Percentiles rank a stretch among this genome's conserved stretches.
phyloP scores from a whole-genome alignment of 805 yeast genomes.

The Kluyveromyces siamensis region DNA sequence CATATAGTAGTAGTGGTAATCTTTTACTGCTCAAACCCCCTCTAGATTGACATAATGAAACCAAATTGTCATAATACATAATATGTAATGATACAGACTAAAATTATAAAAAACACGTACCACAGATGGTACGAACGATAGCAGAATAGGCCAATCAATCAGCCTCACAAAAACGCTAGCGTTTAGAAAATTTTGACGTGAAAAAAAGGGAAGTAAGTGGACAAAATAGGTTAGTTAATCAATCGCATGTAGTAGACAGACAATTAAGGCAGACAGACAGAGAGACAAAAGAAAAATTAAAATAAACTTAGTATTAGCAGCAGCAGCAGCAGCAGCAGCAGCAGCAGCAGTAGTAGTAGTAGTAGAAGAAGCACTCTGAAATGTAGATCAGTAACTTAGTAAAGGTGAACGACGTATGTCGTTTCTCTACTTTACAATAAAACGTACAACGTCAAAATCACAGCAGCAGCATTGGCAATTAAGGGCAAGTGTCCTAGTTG shows the following conservation, averaged over 20 bases:
- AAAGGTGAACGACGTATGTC: background rate
- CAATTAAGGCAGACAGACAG: background rate
- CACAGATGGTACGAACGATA: too few species aligned
- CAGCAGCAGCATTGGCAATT: constrained; percentile 14
- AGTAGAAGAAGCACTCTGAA: background rate
- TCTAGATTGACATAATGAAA: too few species aligned
- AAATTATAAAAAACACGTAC: too few species aligned
- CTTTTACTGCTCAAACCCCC: too few species aligned
- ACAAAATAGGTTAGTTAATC: background rate
- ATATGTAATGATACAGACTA: too few species aligned
- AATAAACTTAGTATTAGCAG: background rate
- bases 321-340: background rate
- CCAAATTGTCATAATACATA: too few species aligned
- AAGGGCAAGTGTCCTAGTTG: constrained; percentile 19
- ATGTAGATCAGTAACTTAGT: background rate
- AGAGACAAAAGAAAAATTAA: background rate
- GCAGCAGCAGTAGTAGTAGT: background rate
- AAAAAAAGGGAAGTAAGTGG: background rate
- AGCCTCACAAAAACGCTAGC: background rate
- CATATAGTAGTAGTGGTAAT: background rate
- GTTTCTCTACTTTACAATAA: constrained; percentile 2
- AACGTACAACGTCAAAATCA: constrained; percentile 18
- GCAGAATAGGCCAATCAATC: too few species aligned
- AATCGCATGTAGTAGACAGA: background rate
- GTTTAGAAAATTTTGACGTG: background rate